Evolutionary conservation across 2,329 filamentous ascomycete species (phyloP).

Genomic region (Fusarium aywerte): DNA sequence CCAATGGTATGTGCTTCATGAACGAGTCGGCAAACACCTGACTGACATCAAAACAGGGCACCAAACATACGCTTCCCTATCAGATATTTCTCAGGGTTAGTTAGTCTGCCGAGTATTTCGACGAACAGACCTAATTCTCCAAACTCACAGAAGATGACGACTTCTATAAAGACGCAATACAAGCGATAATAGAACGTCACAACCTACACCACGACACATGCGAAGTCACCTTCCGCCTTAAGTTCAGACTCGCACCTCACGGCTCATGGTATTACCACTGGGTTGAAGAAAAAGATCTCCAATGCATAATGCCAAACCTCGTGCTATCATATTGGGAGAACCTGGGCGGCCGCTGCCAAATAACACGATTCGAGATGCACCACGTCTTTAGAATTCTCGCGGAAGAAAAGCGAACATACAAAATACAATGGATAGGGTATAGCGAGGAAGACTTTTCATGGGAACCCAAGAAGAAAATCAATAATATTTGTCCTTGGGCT

Average conservation of each 20-base stretch:
- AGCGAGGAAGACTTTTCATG: constrained; percentile 5
- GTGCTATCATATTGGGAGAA: constrained; percentile 10
- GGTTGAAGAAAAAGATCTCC: constrained; percentile 10
- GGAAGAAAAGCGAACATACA: background rate
- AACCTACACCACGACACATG: background rate
- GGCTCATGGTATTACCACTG: background rate
- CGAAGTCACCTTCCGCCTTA: constrained; percentile 5
- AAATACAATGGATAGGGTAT: constrained; percentile 25
- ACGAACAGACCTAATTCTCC: background rate
- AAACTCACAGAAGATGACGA: constrained; percentile 2
- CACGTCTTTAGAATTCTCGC: constrained; percentile 9
- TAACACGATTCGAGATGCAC: background rate
- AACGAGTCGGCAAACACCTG: too few species aligned
- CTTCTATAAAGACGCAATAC: constrained; percentile 5
- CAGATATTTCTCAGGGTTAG: background rate
- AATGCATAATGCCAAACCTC: background rate
- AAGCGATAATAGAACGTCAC: constrained; percentile 5
- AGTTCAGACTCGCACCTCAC: background rate
- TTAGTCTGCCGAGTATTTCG: accelerated
- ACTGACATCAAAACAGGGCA: background rate
- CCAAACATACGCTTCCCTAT: background rate
- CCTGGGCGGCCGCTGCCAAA: constrained; percentile 10
- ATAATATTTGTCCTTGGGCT: constrained; percentile 4
- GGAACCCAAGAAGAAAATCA: constrained; percentile 17
- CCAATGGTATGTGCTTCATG: background rate